Evolutionary conservation across 2,329 filamentous ascomycete genomes (phyloP), one percentile per base, ranked within the genome.

Genomic region (Arachnomyces sp.): DNA sequence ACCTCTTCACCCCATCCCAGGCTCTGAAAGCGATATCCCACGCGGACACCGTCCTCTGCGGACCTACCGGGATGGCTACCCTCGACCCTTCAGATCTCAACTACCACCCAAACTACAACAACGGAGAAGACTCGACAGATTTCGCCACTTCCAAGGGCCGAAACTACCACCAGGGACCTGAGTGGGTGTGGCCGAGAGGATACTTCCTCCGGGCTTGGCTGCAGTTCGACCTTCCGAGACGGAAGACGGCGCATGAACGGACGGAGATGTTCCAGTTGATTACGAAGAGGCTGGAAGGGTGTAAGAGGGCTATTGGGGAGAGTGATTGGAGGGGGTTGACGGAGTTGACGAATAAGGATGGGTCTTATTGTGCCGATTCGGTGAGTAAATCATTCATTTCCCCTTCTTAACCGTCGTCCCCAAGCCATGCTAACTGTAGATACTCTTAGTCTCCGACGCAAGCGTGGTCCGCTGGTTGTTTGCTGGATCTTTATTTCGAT

Each of bases 161-260:
- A 42, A 98, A 96, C 65, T 98, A 98, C 66, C 92, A 98, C 63
- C 90, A 96, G 62, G 92, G 92, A 3, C 93, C 92, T 0, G 92
- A 98, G 62, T 98, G 92, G 92, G 68, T 95, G 16, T 98, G 92
- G 92, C 93, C 90, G 0, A 90, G 87, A 1, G 92, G 92, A 3
- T 98, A 88, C 70, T 98, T 94, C 72, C 72, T 95, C 15, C 81
- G 93, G 36, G 92, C 92, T 1, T 69, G 98, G 49, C 74, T 98
- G 47, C 84, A 88, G 61, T 96, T 96, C 55, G 88, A 95, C 59
- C 68, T 96, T 36, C 73, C 76, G 68, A 73, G 88, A 20, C 75
- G 86, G 13, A 25, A 14, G 5, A 29, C 18, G 18, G 36, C 12
- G 5, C 15, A 14, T 13, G 41, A 35, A n/a, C 76, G 81, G 25